Base-by-base conservation (phyloP, 306 rosid genomes). In the Prunus fruticosa region DNA sequence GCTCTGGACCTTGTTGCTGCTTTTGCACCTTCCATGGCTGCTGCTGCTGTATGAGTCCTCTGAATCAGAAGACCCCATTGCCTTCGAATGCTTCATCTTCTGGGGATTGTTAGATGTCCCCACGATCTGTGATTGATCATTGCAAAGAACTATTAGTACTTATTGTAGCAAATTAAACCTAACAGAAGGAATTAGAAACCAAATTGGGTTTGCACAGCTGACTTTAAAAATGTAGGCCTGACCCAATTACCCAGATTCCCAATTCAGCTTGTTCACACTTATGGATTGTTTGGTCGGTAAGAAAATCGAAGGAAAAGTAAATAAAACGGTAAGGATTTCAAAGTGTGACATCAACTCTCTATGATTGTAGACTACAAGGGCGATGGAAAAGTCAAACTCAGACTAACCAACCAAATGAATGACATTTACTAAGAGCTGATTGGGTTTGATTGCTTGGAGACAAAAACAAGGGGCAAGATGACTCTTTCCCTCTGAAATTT, bases 31-130 rank as follows among this genome's bases (percentile, higher is more conserved):
- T 53, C 89, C 87, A 68, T 85, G 97, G 85, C 87, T 88, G 79
- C 89, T 83, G 81, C 96, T 87, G 32, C 91, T 83, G 88, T 91
- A 93, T 0, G 99, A 89, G 51, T 91, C 99, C 84, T 96, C 99
- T 0, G 99, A 92, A 56, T 96, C 98, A 11, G 97, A 96, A 6
- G 30, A 41, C 27, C 84, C 88, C 84, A 84, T 84, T 61, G 82
- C 76, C 49, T 64, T 67, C 30, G 86, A 57, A 1, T 76, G 85
- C 65, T 76, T 82, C 86, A 75, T 87, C 79, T 83, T 89, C 80
- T 81, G 80, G 62, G 79, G 89, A 75, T 86, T 86, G 87, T 72
- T 83, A 0, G 99, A 87, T 6, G 88, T 91, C 41, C 99, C 98
- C 19, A 81, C 93, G 76, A 91, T 93, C 98, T 96, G 86, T 22